These are phyloP conservation scores for Camellia granthamiana DNA, from an alignment of 148 eudicot genomes.

Conservation along the genomic window DNA sequence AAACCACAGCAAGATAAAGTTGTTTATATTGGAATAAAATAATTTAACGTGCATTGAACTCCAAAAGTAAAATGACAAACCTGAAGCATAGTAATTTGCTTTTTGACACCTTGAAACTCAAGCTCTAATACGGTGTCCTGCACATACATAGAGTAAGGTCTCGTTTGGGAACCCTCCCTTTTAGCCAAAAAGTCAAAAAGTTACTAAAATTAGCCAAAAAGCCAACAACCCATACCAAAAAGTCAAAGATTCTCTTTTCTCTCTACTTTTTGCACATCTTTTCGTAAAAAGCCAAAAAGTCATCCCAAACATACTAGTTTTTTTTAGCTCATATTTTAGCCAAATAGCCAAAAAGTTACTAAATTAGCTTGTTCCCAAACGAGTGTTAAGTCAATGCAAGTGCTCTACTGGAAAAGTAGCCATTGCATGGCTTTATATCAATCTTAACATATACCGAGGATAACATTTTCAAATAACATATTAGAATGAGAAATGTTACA, in stretches of 20 bases:
- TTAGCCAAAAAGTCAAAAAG: too few relatives aligned
- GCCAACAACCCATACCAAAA: too few relatives aligned
- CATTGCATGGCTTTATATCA: background rate
- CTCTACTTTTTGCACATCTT: too few relatives aligned
- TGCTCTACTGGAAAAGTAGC: background rate
- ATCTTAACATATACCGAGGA: background rate
- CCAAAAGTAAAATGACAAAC: slow-evolving; percentile 31
- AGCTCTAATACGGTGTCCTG: slow-evolving; percentile 98
- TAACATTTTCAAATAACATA: too few relatives aligned
- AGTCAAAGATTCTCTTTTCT: too few relatives aligned
- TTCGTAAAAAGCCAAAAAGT: too few relatives aligned
- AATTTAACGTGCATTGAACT: background rate
- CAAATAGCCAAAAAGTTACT: too few relatives aligned
- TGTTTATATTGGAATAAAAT: background rate
- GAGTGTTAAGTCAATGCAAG: slow-evolving; percentile 2
- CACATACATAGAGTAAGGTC: slow-evolving; percentile 20
- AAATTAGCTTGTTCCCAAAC: too few relatives aligned
- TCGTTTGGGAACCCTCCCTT: too few relatives aligned
- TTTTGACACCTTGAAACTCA: slow-evolving; percentile 97
- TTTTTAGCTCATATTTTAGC: too few relatives aligned
- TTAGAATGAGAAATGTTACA: background rate
- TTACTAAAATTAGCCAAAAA: too few relatives aligned
- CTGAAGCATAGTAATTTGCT: slow-evolving; percentile 95
- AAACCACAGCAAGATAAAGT: slow-evolving; percentile 12
- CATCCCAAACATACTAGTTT: too few relatives aligned